Evolutionary conservation across 768 basidiomycete genomes (phyloP).

Genomic region (Mycena floridula): DNA sequence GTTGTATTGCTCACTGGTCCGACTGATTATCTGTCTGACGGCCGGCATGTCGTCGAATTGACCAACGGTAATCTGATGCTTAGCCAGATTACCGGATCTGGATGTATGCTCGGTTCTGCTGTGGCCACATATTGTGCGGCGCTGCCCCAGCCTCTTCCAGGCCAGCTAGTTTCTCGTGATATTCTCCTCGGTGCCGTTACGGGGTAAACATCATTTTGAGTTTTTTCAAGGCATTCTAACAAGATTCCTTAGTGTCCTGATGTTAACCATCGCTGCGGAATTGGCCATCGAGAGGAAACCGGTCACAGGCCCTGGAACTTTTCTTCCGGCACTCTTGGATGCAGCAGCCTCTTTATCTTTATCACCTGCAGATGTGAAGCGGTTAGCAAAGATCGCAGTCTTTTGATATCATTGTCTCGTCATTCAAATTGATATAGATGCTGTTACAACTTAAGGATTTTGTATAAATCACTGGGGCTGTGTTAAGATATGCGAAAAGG

Average conservation of each 20-base stretch:
- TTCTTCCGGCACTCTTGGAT: slow-evolving; percentile 60
- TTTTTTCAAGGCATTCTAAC: neutral
- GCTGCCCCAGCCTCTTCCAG: slow-evolving; percentile 50
- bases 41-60: slow-evolving; percentile 57
- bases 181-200: slow-evolving; percentile 72
- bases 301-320: slow-evolving; percentile 59
- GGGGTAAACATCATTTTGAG: slow-evolving; percentile 44
- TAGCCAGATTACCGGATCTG: slow-evolving; percentile 82
- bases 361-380: too few relatives aligned
- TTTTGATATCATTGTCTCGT: too few relatives aligned
- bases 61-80: slow-evolving; percentile 72
- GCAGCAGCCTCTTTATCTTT: too few relatives aligned
- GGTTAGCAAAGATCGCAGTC: too few relatives aligned
- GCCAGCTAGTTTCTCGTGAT: slow-evolving; percentile 35
- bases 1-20: slow-evolving; percentile 78
- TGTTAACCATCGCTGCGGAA: slow-evolving; percentile 59
- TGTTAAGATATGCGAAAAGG: slow-evolving; percentile 60
- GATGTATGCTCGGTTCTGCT: slow-evolving; percentile 75
- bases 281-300: slow-evolving; percentile 40
- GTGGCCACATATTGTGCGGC: slow-evolving; percentile 80
- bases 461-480: too few relatives aligned
- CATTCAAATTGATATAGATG: too few relatives aligned
- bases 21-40: slow-evolving; percentile 83
- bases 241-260: slow-evolving; percentile 39
- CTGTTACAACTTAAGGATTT: too few relatives aligned